A percentile compares a stretch with the other conserved stretches of the same genome.
Conservation (phyloP, 1,284 basidiomycete genomes). For the Trichosporon inkin region DNA sequence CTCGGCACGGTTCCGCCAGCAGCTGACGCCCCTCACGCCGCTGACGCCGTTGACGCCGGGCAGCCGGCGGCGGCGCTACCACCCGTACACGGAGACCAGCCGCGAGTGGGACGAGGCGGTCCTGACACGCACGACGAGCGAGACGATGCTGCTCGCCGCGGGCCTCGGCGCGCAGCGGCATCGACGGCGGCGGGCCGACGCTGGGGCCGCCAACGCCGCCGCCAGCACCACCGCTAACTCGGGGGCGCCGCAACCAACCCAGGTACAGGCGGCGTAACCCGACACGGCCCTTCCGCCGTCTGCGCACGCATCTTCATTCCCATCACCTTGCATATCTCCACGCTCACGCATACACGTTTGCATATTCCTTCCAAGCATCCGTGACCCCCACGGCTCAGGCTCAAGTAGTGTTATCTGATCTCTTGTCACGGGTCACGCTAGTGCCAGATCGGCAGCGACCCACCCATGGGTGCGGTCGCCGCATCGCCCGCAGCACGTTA, state of each 20-base stretch:
- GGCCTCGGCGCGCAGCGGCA: conserved; percentile 21
- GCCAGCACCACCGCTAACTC: not conserved
- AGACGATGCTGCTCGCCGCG: conserved; percentile 21
- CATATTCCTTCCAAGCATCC: too few relatives aligned
- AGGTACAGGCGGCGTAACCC: not conserved
- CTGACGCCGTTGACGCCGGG: conserved; percentile 12
- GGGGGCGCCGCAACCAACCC: not conserved
- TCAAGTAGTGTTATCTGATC: too few relatives aligned
- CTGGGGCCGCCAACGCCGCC: not conserved
- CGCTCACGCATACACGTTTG: not conserved
- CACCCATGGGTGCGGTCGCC: too few relatives aligned
- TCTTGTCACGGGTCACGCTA: too few relatives aligned
- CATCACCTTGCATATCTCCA: not conserved
- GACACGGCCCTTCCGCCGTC: not conserved
- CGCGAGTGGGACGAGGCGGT: conserved; percentile 10
- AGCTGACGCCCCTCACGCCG: conserved; percentile 14
- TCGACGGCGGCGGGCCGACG: not conserved
- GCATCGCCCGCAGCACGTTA: too few relatives aligned
- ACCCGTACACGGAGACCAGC: not conserved
- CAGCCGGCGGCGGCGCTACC: conserved; percentile 12
- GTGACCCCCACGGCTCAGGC: too few relatives aligned
- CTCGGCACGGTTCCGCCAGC: conserved; percentile 6
- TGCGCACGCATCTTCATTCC: not conserved
- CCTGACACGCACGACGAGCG: conserved; percentile 18
- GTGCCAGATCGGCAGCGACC: too few relatives aligned